A percentile compares a stretch with the other conserved stretches of the same genome.
phyloP scores from a whole-genome alignment of 805 yeast species.

The Metschnikowia similis region DNA sequence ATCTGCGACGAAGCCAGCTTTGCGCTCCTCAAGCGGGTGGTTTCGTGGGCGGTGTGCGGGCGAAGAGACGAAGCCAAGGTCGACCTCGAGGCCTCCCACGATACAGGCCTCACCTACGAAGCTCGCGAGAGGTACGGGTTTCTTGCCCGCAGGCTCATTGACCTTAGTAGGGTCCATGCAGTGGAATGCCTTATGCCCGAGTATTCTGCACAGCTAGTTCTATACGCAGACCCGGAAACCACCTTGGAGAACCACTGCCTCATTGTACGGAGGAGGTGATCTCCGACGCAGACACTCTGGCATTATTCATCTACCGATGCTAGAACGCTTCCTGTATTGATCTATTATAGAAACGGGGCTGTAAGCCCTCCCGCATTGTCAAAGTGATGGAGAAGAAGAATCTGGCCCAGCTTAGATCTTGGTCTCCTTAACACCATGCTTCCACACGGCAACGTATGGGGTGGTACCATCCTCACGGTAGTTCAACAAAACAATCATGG shows the following conservation, averaged over 20 bases:
- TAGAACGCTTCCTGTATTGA: background rate
- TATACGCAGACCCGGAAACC: constrained; percentile 52
- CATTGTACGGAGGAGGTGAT: background rate
- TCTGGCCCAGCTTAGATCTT: constrained; percentile 62
- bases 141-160: constrained; percentile 67
- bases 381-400: background rate
- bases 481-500: constrained; percentile 95
- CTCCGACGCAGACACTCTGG: no score
- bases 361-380: background rate
- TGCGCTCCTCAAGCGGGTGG: constrained; percentile 53
- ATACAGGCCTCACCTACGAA: constrained; percentile 36
- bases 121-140: constrained; percentile 62
- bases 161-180: constrained; percentile 61
- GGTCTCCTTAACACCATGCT: constrained; percentile 89
- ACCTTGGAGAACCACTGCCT: constrained; percentile 72
- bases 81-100: constrained; percentile 44
- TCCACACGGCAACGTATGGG: constrained; percentile 97
- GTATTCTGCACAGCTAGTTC: constrained; percentile 47
- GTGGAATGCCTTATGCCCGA: constrained; percentile 32
- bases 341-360: background rate
- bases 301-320: constrained; percentile 11
- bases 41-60: constrained; percentile 90
- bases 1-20: constrained; percentile 37
- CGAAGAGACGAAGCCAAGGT: constrained; percentile 36
- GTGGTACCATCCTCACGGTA: constrained; percentile 99